These are phyloP conservation scores for Phytophthora citricola DNA, from an alignment of 352 stramenopile genomes.

Conservation along the genomic window DNA sequence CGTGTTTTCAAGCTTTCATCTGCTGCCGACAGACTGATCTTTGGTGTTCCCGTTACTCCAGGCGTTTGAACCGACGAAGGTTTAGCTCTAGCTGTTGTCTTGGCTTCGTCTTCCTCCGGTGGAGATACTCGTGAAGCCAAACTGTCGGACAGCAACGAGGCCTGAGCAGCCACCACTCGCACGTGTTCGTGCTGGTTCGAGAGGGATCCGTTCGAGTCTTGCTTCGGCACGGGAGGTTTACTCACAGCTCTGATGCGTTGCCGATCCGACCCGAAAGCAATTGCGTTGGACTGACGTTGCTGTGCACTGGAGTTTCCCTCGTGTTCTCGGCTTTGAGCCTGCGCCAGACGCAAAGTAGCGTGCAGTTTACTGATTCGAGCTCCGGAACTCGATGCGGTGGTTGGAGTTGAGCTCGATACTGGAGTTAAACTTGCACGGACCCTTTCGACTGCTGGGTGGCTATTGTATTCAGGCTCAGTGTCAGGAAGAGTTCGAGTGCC, in stretches of 20 bases:
- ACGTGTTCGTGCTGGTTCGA: constrained; percentile 41
- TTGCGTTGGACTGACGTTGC: constrained; percentile 11
- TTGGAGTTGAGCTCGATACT: constrained; percentile 8
- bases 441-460: constrained; percentile 8
- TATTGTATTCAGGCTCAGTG: neutral
- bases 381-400: constrained; percentile 12
- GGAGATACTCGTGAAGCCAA: constrained; percentile 23
- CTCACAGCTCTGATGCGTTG: constrained; percentile 52
- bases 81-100: neutral
- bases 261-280: constrained; percentile 57
- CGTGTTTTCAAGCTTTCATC: too few relatives aligned
- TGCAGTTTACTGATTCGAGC: constrained; percentile 59
- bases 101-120: constrained; percentile 16
- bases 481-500: neutral
- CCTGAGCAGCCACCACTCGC: constrained; percentile 34
- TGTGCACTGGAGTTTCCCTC: constrained; percentile 3
- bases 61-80: neutral
- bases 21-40: constrained; percentile 23
- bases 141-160: constrained; percentile 26
- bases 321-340: constrained; percentile 23
- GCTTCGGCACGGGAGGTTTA: constrained; percentile 67
- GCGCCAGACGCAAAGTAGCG: constrained; percentile 40
- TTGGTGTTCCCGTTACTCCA: too few relatives aligned
- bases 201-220: constrained; percentile 12
- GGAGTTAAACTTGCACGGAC: neutral